Evolutionary conservation across 2,329 filamentous ascomycete species (phyloP), one percentile per base, ranked within the genome.

Genomic region (Pseudocercospora eumusae): DNA sequence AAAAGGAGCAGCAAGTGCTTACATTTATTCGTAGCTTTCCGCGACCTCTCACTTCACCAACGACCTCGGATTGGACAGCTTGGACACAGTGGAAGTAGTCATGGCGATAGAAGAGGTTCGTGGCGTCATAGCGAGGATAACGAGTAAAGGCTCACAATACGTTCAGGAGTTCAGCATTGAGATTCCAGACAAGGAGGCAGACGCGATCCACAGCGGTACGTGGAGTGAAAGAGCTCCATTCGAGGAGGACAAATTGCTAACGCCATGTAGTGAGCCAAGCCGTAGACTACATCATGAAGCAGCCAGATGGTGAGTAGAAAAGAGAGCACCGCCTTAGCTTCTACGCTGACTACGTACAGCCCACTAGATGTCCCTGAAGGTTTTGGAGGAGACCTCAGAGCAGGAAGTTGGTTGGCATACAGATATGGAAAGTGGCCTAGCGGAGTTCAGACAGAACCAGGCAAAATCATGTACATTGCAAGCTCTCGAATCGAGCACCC

Each of bases 71-170:
- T 84, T 99, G 74, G 95, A 99, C 83, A 96, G 90, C 81, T 86
- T 99, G 79, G 95, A 99, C 79, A 97, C 95, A 67, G 95, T 99
- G 68, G 95, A 99, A 85, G 95, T 99, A 70, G 95, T 99, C 73
- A 99, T 99, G 95, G 95, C 95, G 70, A 98, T 99, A 81, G 95
- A 99, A 86, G 95, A 99, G 88, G 90, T 92, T 61, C 25, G 72
- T 70, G 49, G 56, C 52, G 59, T 47, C 47, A 66, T 57, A 27
- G 58, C 62, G 67, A 53, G 71, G 62, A 81, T 83, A 88, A 74
- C 87, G 88, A 76, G 86, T 52, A 60, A 45, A 23, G 42, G 56
- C 68, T 75, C 57, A 75, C 66, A 64, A n/a, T 10, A 7, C 25
- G 5, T 44, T 73, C 72, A 88, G 86, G 87, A 89, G 75, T 89